Evolutionary conservation across 176 grass and related monocot species (phyloP).

Genomic region (Dactylis glomerata): DNA sequence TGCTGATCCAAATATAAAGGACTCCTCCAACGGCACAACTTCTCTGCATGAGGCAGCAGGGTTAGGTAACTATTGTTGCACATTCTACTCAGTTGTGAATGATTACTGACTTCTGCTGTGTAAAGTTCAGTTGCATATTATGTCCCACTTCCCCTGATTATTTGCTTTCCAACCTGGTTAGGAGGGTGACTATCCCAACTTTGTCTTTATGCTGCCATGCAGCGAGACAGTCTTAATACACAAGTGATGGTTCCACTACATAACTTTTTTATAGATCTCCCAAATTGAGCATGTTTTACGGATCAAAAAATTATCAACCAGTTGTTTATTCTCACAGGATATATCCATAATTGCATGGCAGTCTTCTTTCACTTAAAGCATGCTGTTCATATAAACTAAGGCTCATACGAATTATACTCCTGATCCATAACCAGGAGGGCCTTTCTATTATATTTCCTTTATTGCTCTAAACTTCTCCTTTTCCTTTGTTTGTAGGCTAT

Average conservation of each 20-base stretch:
- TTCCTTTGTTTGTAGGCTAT: conserved; percentile 16
- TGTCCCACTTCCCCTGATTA: neutral
- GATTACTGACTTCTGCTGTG: neutral
- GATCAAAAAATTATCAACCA: neutral
- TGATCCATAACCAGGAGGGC: neutral
- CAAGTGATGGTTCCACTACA: neutral
- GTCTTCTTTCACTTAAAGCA: neutral
- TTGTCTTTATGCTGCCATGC: neutral
- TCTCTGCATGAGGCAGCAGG: conserved; percentile 29
- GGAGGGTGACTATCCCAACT: neutral
- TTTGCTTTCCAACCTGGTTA: neutral
- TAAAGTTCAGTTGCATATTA: neutral
- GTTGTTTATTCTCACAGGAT: neutral
- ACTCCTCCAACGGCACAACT: neutral
- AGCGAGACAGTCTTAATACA: neutral
- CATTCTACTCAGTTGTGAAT: neutral
- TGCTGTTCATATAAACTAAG: neutral
- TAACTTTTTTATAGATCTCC: neutral
- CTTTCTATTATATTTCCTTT: neutral
- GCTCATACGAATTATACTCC: too few species aligned
- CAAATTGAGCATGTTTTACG: neutral
- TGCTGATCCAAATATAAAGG: conserved; percentile 30
- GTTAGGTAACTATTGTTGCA: neutral
- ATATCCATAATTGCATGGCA: neutral
- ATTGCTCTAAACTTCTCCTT: neutral